Conservation (phyloP, 495 filamentous ascomycete species). For the Daldinia caldariorum region DNA sequence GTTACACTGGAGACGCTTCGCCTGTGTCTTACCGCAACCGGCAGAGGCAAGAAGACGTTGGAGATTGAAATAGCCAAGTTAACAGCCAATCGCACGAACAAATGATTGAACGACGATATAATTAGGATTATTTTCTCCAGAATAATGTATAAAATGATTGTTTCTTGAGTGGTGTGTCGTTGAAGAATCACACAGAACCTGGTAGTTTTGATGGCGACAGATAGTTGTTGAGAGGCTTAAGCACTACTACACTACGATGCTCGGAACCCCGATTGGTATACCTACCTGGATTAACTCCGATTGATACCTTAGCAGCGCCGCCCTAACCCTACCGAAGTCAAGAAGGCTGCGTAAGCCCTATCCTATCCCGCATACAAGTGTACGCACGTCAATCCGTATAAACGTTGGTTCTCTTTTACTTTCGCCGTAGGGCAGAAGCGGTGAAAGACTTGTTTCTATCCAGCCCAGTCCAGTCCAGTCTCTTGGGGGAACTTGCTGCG, state of each 20-base stretch:
- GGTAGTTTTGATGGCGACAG: slow-evolving; percentile 23
- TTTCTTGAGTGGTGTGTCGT: slow-evolving; percentile 18
- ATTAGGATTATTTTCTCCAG: slow-evolving; percentile 1
- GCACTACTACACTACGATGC: neutral
- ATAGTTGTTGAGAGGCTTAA: slow-evolving; percentile 10
- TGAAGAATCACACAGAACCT: slow-evolving; percentile 7
- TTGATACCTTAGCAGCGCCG: slow-evolving; percentile 1
- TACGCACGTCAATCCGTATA: slow-evolving; percentile 13
- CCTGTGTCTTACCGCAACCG: slow-evolving; percentile 29
- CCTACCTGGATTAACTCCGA: slow-evolving; percentile 23
- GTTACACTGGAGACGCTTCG: slow-evolving; percentile 38
- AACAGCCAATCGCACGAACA: slow-evolving; percentile 11
- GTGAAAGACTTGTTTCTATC: too few species aligned
- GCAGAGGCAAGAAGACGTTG: slow-evolving; percentile 9
- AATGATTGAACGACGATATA: neutral
- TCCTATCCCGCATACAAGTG: neutral
- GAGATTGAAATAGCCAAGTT: slow-evolving; percentile 13
- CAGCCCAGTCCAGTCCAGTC: too few species aligned
- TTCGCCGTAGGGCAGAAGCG: slow-evolving; percentile 22
- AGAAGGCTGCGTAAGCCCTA: slow-evolving; percentile 43
- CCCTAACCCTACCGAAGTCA: slow-evolving; percentile 13
- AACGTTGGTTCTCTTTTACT: slow-evolving; percentile 11
- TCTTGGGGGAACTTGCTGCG: slow-evolving; percentile 6
- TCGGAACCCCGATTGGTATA: slow-evolving; percentile 6
- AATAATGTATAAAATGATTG: slow-evolving; percentile 17